Evolutionary conservation across 1,139 yeast genomes (phyloP), one percentile per base, ranked within the genome.

Genomic region (Yamadazyma siamensis): DNA sequence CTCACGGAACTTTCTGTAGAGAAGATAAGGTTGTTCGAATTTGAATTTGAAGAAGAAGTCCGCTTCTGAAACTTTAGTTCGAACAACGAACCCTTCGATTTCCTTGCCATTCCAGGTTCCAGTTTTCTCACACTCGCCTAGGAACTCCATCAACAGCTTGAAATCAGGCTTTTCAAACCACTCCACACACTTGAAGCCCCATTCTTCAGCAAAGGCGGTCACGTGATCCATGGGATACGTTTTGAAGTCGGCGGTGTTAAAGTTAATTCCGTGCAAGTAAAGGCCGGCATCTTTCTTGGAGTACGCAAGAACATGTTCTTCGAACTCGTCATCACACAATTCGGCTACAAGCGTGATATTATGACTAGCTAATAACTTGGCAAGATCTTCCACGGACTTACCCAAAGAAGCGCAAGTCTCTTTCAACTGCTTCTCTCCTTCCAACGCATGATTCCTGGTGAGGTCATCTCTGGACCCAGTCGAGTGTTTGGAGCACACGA

Each of bases 1-100:
- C 50, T 91, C 97, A 40, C 99, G 71, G 74, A 94, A 79, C 49
- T 85, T 88, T 36, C 99, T 71, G 53, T 88, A 94, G 67, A 94
- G 71, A 31, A 87, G 61, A 49, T 94, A 94, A 0, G 98, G 98
- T 56, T 94, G 96, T 44, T 88, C 95, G 53, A 94, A 91, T 56
- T 94, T 94, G 62, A 68, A 91, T 59, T 94, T 94, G 74, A 88
- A 94, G 56, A 94, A 87, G 47, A 73, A 87, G 10, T 50, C 54
- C 9, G 48, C 50, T 11, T 34, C 43, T 11, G 42, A 36, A 3
- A 21, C 15, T 29, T 63, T 59, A 44, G 91, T 76, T 31, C 98
- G 66, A 5, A 94, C 66, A 2, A 94, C 99, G 60, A 91, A 94
- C 0, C 99, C 99, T 59, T 94, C 99, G 5, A 86, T 73, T 44